Percentiles rank a stretch among this genome's conserved stretches.
phyloP scores from a whole-genome alignment of 2,329 filamentous ascomycete genomes.

The Rhynchosporium graminicola region DNA sequence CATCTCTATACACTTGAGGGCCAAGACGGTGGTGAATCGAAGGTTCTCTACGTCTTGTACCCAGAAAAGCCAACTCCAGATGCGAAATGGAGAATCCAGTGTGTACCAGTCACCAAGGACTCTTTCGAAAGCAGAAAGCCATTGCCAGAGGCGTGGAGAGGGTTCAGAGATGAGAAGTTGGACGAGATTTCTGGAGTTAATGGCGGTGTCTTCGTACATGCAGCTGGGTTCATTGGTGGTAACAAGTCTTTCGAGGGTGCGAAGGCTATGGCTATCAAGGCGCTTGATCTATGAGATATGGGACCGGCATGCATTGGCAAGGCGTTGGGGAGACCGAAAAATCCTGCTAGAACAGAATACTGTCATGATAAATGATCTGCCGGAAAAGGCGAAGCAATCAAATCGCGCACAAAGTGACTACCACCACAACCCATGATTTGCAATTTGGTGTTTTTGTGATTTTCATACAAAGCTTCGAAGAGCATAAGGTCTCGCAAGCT shows the following conservation, averaged over 20 bases:
- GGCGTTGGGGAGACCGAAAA: slow-evolving; percentile 30
- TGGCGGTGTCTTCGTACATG: slow-evolving; percentile 90
- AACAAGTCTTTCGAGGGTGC: slow-evolving; percentile 90
- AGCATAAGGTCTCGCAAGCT: slow-evolving; percentile 11
- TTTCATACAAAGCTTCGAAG: slow-evolving; percentile 7
- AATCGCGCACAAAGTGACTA: not conserved
- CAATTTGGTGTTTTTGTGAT: slow-evolving; percentile 2
- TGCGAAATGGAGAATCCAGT: slow-evolving; percentile 90
- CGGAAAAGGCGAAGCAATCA: slow-evolving; percentile 8
- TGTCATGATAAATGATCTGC: slow-evolving; percentile 20
- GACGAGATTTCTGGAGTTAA: slow-evolving; percentile 68
- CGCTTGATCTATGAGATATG: slow-evolving; percentile 49
- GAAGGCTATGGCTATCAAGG: slow-evolving; percentile 80
- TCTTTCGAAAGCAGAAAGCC: slow-evolving; percentile 92
- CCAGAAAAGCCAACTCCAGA: slow-evolving; percentile 75
- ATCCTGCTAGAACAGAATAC: slow-evolving; percentile 8
- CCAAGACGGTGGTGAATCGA: slow-evolving; percentile 52
- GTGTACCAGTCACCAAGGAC: slow-evolving; percentile 80
- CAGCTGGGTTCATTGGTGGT: slow-evolving; percentile 92
- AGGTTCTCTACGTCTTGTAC: slow-evolving; percentile 86
- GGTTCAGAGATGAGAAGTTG: slow-evolving; percentile 82
- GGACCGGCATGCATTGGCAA: slow-evolving; percentile 28
- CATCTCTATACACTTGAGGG: slow-evolving; percentile 88
- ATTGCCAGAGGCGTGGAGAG: slow-evolving; percentile 88
- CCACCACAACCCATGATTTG: not conserved